These are phyloP conservation scores for Eucalyptus polyanthemos DNA, from an alignment of 345 rosid species.

Conservation along the genomic window DNA sequence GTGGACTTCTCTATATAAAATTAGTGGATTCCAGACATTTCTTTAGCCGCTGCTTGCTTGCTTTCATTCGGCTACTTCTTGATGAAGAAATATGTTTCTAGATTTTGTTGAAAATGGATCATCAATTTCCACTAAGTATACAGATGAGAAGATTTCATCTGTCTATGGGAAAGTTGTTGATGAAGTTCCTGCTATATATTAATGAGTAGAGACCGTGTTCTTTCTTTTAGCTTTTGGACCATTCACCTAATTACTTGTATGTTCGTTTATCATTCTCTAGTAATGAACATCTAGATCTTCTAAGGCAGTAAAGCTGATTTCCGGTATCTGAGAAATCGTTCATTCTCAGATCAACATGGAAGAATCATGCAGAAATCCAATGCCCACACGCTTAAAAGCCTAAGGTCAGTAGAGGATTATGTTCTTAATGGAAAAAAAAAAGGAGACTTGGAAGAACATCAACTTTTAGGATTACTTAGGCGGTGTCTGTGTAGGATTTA, in stretches of 20 bases:
- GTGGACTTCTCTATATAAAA: too few relatives aligned
- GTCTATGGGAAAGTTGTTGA: not conserved
- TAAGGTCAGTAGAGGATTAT: not conserved
- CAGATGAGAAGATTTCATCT: not conserved
- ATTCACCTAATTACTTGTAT: not conserved
- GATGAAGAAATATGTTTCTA: too few relatives aligned
- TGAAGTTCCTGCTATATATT: not conserved
- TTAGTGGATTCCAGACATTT: too few relatives aligned
- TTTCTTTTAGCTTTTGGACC: not conserved
- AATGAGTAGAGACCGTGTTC: not conserved
- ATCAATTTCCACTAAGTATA: too few relatives aligned
- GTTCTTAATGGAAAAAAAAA: not conserved
- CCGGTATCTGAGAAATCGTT: not conserved
- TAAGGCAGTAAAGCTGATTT: not conserved
- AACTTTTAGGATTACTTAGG: not conserved
- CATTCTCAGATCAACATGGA: not conserved
- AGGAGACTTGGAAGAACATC: not conserved
- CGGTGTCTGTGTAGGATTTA: not conserved
- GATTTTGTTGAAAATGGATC: too few relatives aligned
- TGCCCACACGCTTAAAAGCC: not conserved
- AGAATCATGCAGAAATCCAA: not conserved
- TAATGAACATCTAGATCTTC: not conserved
- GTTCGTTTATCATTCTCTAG: not conserved
- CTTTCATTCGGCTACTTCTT: too few relatives aligned
- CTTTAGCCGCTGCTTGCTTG: too few relatives aligned